phyloP scores from a whole-genome alignment of 768 basidiomycete species.

The Phylloporus sp. region DNA sequence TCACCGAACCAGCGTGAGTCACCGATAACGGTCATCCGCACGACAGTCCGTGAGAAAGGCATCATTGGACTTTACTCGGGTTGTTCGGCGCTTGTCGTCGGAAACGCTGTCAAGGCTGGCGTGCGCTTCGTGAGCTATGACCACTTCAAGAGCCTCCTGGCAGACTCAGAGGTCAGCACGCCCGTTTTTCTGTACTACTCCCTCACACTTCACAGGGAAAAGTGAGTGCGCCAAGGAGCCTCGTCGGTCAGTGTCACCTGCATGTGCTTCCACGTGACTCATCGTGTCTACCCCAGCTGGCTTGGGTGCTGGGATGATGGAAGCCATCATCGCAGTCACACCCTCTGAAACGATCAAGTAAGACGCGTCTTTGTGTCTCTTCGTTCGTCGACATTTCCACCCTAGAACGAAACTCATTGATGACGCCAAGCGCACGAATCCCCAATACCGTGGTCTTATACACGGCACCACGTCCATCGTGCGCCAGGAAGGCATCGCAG shows the following conservation, averaged over 20 bases:
- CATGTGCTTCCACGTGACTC: constrained; percentile 6
- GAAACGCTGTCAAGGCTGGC: constrained; percentile 92
- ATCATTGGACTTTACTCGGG: constrained; percentile 89
- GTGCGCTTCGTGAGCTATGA: constrained; percentile 96
- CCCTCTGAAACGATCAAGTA: constrained; percentile 99
- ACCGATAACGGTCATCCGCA: constrained; percentile 68
- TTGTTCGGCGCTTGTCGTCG: constrained; percentile 82
- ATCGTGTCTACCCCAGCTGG: constrained; percentile 46
- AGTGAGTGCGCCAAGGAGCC: constrained; percentile 79
- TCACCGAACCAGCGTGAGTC: constrained; percentile 49
- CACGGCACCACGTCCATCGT: constrained; percentile 84
- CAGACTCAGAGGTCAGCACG: constrained; percentile 70
- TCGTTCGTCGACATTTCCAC: neutral
- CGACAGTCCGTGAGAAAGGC: constrained; percentile 74
- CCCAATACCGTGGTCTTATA: constrained; percentile 80
- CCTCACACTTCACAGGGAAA: constrained; percentile 60
- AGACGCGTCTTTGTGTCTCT: constrained; percentile 21
- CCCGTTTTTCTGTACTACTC: neutral
- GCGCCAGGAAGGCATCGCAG: constrained; percentile 76
- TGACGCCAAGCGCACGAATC: constrained; percentile 81
- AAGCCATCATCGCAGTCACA: constrained; percentile 92
- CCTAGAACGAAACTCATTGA: constrained; percentile 94
- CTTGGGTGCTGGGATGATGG: constrained; percentile 84
- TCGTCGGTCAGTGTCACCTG: constrained; percentile 53
- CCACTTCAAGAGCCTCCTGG: constrained; percentile 79